Conservation (phyloP, 768 basidiomycete species). For the Hypholoma sublateritium region DNA sequence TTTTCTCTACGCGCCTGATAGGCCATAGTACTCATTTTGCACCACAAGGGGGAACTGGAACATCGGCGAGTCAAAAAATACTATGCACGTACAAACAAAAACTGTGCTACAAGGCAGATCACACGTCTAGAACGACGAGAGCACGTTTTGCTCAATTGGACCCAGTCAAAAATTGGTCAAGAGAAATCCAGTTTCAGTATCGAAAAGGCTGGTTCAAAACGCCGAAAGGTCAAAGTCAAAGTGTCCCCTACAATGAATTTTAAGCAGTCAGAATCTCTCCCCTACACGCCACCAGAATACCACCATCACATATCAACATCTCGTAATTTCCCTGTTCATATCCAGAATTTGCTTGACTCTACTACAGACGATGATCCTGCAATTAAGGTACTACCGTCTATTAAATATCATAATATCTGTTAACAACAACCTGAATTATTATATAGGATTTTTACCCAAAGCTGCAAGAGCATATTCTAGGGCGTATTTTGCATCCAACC, state of each 20-base stretch:
- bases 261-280: conserved; percentile 8
- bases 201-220: not conserved
- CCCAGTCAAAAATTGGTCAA: too few species aligned
- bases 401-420: not conserved
- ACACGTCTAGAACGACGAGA: conserved; percentile 4
- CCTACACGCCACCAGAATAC: conserved; percentile 10
- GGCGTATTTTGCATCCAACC: conserved; percentile 27
- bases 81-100: too few species aligned
- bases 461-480: conserved; percentile 22
- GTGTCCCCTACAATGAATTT: not conserved
- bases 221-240: not conserved
- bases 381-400: not conserved
- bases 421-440: not conserved
- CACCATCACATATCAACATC: conserved; percentile 16
- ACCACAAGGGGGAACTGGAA: conserved; percentile 15
- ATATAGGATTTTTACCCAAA: conserved; percentile 15
- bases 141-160: not conserved
- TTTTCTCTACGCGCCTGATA: not conserved
- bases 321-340: not conserved
- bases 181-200: too few species aligned
- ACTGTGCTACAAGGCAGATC: too few species aligned
- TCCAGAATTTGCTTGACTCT: not conserved
- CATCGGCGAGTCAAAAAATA: conserved; percentile 10
- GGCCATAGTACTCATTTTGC: too few species aligned
- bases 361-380: not conserved